Conservation (phyloP, 768 basidiomycete genomes). For the Trametes elegans region DNA sequence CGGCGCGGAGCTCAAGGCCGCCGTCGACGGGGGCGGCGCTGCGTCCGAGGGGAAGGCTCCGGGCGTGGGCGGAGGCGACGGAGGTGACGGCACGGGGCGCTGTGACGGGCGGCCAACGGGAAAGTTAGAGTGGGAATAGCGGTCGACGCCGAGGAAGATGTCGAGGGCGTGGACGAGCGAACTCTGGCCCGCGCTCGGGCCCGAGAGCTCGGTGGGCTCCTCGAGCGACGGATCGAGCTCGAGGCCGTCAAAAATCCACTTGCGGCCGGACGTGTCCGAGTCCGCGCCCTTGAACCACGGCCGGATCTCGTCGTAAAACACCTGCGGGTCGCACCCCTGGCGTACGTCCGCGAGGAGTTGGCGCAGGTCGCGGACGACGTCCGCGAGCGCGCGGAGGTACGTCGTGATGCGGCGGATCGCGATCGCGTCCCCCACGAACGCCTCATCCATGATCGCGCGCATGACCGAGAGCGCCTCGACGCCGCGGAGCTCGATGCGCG, state of each 20-base stretch:
- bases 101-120: not conserved
- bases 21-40: not conserved
- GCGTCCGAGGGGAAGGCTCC: no score
- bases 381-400: conserved; percentile 63
- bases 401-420: conserved; percentile 47
- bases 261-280: conserved; percentile 27
- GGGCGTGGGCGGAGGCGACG: conserved; percentile 19
- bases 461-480: conserved; percentile 84
- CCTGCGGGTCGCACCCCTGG: conserved; percentile 66
- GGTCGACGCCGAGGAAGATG: conserved; percentile 51
- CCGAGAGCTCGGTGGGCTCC: conserved; percentile 43
- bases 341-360: conserved; percentile 61
- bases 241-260: conserved; percentile 48
- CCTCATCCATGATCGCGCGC: conserved; percentile 83
- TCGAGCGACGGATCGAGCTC: conserved; percentile 32
- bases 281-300: conserved; percentile 66
- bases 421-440: conserved; percentile 64
- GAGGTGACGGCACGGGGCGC: not conserved
- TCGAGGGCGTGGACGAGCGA: conserved; percentile 56
- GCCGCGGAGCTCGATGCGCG: conserved; percentile 83
- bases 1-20: conserved; percentile 18
- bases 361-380: conserved; percentile 63
- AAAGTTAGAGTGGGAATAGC: conserved; percentile 32
- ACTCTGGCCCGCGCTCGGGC: conserved; percentile 62
- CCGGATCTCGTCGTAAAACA: conserved; percentile 57